A percentile compares a stretch with the other conserved stretches of the same genome.
Conservation (phyloP, 2,329 filamentous ascomycete genomes). For the Ophiocordyceps camponoti-floridani region DNA sequence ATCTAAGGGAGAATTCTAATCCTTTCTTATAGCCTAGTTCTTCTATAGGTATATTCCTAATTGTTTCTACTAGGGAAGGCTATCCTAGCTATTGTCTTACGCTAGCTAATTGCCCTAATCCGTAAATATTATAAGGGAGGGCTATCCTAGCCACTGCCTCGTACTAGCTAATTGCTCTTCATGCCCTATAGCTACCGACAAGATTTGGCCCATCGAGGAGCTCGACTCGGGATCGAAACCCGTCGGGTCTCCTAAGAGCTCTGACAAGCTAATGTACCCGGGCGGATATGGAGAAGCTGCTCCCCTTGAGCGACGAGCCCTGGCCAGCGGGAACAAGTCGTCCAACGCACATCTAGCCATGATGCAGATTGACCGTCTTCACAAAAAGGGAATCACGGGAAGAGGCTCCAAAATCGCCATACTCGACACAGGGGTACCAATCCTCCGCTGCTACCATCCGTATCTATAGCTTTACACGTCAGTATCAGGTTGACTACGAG, state of each 20-base stretch:
- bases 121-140: too few relatives aligned
- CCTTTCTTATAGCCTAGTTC: too few relatives aligned
- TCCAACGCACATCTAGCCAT: slow-evolving; percentile 15
- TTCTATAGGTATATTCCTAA: too few relatives aligned
- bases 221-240: neutral
- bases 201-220: neutral
- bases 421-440: slow-evolving; percentile 34
- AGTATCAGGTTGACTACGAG: slow-evolving; percentile 34
- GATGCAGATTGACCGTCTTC: slow-evolving; percentile 37
- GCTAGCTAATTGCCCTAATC: too few relatives aligned
- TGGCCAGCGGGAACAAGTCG: neutral
- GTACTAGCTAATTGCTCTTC: too few relatives aligned
- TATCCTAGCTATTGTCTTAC: too few relatives aligned
- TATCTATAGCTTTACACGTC: neutral
- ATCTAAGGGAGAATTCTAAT: too few relatives aligned
- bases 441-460: neutral
- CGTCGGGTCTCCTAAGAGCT: neutral
- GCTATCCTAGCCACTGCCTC: too few relatives aligned
- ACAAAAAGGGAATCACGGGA: slow-evolving; percentile 27
- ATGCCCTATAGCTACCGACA: too few relatives aligned
- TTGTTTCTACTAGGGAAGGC: too few relatives aligned
- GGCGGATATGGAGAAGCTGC: neutral
- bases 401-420: slow-evolving; percentile 34
- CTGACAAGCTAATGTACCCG: neutral
- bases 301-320: neutral